A percentile compares a stretch with the other conserved stretches of the same genome.
phyloP scores from a whole-genome alignment of 495 filamentous ascomycete genomes.

The Podospora comata region DNA sequence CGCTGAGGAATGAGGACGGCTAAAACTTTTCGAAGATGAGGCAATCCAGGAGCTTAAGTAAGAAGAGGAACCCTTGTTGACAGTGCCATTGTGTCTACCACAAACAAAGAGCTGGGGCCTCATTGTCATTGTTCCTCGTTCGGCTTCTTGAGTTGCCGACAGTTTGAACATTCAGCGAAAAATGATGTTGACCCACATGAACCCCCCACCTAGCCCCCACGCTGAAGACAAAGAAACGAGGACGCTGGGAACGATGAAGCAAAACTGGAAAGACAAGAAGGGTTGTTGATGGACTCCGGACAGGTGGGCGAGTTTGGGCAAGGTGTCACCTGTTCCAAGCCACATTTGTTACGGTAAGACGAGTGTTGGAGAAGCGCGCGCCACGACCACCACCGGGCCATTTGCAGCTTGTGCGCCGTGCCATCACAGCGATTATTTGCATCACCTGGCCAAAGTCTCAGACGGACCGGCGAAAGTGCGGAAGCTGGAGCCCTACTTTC shows the following conservation, averaged over 20 bases:
- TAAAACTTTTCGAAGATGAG: neutral
- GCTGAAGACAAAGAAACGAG: neutral
- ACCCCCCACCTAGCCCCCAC: neutral
- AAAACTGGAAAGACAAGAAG: neutral
- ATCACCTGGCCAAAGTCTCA: constrained; percentile 2
- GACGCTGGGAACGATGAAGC: neutral
- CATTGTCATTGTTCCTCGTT: neutral
- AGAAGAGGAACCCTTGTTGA: neutral
- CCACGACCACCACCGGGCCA: neutral
- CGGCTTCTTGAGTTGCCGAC: neutral
- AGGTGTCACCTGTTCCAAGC: neutral
- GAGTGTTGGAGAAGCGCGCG: neutral
- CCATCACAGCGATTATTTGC: neutral
- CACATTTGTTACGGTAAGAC: neutral
- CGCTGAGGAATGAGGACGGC: neutral
- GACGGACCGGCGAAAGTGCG: neutral
- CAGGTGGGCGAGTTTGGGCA: neutral
- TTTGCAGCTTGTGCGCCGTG: neutral
- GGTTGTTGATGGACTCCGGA: neutral
- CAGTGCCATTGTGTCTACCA: neutral
- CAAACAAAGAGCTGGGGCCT: neutral
- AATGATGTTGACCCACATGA: neutral
- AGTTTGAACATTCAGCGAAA: neutral
- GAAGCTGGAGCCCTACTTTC: neutral
- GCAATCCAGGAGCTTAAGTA: neutral